phyloP scores from a whole-genome alignment of 208 protist species.

The Trypanosoma mega region DNA sequence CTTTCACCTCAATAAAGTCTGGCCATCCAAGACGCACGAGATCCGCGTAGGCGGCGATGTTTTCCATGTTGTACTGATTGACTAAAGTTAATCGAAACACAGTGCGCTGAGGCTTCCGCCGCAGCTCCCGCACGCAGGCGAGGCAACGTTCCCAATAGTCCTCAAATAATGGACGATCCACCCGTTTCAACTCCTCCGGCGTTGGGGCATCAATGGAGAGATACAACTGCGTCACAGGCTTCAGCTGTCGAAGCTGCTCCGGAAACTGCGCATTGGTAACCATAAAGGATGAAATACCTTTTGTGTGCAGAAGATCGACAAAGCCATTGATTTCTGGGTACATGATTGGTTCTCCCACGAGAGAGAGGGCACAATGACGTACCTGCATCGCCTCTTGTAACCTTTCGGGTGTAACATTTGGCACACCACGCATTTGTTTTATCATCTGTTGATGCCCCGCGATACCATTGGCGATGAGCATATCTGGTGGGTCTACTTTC shows the following conservation, averaged over 20 bases:
- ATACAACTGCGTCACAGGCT: conserved; percentile 94
- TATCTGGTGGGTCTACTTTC: conserved; percentile 88
- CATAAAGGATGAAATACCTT: conserved; percentile 93
- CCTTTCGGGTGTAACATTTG: conserved; percentile 86
- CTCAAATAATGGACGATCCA: conserved; percentile 93
- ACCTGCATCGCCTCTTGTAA: conserved; percentile 81
- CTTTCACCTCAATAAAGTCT: conserved; percentile 96
- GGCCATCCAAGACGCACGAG: conserved; percentile 90
- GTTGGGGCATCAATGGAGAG: conserved; percentile 93
- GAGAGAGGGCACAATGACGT: conserved; percentile 94
- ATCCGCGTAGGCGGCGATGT: conserved; percentile 74
- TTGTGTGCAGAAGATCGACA: conserved; percentile 74
- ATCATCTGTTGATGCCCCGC: conserved; percentile 86
- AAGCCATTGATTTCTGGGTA: conserved; percentile 96
- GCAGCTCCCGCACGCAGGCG: conserved; percentile 81
- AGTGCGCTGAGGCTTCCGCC: conserved; percentile 89
- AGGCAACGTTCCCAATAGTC: conserved; percentile 96
- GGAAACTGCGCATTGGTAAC: conserved; percentile 95
- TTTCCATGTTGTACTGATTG: conserved; percentile 91
- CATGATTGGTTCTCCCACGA: conserved; percentile 96
- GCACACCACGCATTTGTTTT: conserved; percentile 88
- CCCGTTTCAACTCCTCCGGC: conserved; percentile 83
- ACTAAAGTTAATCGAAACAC: conserved; percentile 97
- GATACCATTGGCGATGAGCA: conserved; percentile 78
- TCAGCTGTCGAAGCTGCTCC: conserved; percentile 68